Evolutionary conservation across 495 filamentous ascomycete genomes (phyloP).

Genomic region (Penicillium longicatenatum): DNA sequence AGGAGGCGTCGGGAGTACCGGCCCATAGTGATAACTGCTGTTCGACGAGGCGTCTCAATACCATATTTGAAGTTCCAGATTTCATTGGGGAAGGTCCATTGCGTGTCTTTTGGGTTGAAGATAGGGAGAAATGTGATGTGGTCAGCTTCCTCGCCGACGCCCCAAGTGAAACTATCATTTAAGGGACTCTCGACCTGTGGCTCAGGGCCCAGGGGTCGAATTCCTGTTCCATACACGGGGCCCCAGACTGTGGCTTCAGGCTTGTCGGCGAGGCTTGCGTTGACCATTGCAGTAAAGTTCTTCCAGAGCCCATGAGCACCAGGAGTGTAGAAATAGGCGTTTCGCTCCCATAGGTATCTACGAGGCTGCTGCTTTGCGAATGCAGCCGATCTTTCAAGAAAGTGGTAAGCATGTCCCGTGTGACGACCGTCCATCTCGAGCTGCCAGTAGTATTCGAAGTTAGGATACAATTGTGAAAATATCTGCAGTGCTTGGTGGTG

Average conservation of each 20-base stretch:
- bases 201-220: slow-evolving; percentile 60
- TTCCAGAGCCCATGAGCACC: slow-evolving; percentile 60
- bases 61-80: slow-evolving; percentile 36
- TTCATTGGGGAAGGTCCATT: slow-evolving; percentile 61
- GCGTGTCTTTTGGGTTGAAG: slow-evolving; percentile 64
- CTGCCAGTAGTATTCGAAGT: slow-evolving; percentile 78
- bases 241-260: slow-evolving; percentile 58
- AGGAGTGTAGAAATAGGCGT: slow-evolving; percentile 71
- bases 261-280: slow-evolving; percentile 42
- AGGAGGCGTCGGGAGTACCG: slow-evolving; percentile 60
- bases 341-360: slow-evolving; percentile 73
- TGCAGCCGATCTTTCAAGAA: slow-evolving; percentile 58
- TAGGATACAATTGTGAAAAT: slow-evolving; percentile 67
- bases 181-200: slow-evolving; percentile 55
- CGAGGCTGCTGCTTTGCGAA: slow-evolving; percentile 66
- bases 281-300: slow-evolving; percentile 54
- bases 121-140: slow-evolving; percentile 71
- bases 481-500: slow-evolving; percentile 40
- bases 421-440: slow-evolving; percentile 74
- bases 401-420: slow-evolving; percentile 70
- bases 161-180: slow-evolving; percentile 69
- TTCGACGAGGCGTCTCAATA: slow-evolving; percentile 59
- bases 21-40: slow-evolving; percentile 66
- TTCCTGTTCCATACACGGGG: slow-evolving; percentile 35
- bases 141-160: slow-evolving; percentile 75